A percentile compares a stretch with the other conserved stretches of the same genome.
phyloP scores from a whole-genome alignment of 2,329 filamentous ascomycete species.

The Ophiognomonia clavigignenti-juglandacearum region DNA sequence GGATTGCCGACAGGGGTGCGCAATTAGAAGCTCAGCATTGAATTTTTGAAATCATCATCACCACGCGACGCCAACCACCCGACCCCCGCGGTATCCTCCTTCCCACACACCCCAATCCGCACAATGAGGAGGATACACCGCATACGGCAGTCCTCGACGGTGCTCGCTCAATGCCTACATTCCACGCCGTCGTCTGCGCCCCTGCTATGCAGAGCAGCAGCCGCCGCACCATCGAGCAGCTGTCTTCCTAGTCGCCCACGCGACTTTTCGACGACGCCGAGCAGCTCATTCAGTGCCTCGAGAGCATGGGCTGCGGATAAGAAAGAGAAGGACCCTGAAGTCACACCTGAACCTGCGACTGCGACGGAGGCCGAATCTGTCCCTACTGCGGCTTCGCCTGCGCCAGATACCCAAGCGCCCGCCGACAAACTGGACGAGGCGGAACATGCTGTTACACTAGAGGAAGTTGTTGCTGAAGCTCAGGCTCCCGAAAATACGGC shows the following conservation, averaged over 20 bases:
- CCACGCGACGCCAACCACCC: not conserved
- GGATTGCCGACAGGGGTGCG: no score
- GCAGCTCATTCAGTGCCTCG: not conserved
- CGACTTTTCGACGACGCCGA: conserved; percentile 15
- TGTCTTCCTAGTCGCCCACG: not conserved
- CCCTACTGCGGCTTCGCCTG: not conserved
- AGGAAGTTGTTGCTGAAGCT: no score
- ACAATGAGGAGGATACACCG: conserved; percentile 16
- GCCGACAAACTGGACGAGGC: no score
- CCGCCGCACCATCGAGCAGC: not conserved
- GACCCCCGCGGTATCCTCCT: not conserved
- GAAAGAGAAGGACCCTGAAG: not conserved
- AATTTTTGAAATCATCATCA: not conserved
- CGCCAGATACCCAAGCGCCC: conserved; percentile 1
- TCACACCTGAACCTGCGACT: not conserved
- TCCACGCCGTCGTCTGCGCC: conserved; percentile 1
- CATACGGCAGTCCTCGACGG: conserved; percentile 10
- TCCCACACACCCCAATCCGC: not conserved
- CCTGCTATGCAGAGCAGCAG: conserved; percentile 5
- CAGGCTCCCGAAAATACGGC: no score
- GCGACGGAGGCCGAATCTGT: no score
- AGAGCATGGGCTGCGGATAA: not conserved
- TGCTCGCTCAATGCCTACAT: conserved; percentile 12
- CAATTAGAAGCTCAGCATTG: no score
- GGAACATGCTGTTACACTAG: no score